Percentiles rank a stretch among this genome's conserved stretches.
Evolutionary conservation across 2,329 filamentous ascomycete species (phyloP).

Genomic region (Thelonectria discophora): DNA sequence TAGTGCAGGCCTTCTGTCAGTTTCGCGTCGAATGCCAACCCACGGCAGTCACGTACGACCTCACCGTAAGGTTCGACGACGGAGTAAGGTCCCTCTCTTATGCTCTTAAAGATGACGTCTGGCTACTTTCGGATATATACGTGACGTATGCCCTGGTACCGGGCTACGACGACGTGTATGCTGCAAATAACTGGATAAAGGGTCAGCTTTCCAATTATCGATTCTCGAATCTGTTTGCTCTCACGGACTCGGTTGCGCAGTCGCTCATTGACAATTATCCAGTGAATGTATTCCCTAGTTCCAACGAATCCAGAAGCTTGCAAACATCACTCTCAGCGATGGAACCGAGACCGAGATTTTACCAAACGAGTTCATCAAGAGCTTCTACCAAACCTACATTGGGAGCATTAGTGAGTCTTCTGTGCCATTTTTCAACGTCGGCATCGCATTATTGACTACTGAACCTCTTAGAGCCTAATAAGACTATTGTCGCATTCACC

Average conservation of each 20-base stretch:
- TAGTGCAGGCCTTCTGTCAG: too few species aligned
- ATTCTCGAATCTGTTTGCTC: not conserved
- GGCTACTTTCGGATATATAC: not conserved
- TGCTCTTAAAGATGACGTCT: not conserved
- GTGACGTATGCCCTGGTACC: too few species aligned
- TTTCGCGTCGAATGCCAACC: not conserved
- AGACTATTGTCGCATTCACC: not conserved
- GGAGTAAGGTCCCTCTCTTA: not conserved
- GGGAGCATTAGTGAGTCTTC: too few species aligned
- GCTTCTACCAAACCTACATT: too few species aligned
- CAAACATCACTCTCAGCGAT: not conserved
- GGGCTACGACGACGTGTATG: not conserved
- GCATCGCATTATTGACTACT: not conserved
- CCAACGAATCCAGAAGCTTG: too few species aligned
- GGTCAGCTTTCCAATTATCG: not conserved
- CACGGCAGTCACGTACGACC: not conserved
- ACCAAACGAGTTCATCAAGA: too few species aligned
- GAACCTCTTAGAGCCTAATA: not conserved
- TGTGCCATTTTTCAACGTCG: too few species aligned
- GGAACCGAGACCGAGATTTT: too few species aligned
- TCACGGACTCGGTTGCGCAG: not conserved
- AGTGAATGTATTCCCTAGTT: not conserved
- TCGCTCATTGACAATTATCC: not conserved
- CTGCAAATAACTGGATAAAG: not conserved
- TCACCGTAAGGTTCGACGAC: not conserved